Percentiles rank a stretch among this genome's conserved stretches.
Conservation (phyloP, 352 stramenopile genomes). For the Phytophthora sp. region DNA sequence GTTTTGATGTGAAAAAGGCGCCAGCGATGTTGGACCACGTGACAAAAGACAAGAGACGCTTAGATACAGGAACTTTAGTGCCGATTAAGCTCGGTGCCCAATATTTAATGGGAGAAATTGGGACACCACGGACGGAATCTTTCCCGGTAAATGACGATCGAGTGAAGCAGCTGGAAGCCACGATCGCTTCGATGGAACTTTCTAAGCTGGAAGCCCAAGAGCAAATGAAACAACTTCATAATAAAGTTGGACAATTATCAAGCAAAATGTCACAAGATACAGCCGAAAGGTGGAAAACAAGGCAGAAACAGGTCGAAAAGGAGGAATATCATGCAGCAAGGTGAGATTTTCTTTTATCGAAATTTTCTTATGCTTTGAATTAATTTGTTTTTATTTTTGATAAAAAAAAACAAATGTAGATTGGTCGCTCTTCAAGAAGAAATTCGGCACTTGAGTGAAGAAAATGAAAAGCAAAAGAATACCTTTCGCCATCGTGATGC, state of each 20-base stretch:
- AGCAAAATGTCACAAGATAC: conserved; percentile 36
- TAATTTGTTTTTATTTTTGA: neutral
- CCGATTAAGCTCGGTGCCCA: conserved; percentile 32
- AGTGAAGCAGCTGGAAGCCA: conserved; percentile 34
- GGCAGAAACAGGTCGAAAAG: conserved; percentile 49
- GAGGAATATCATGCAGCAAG: conserved; percentile 50
- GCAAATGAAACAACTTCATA: conserved; percentile 49
- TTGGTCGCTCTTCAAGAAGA: conserved; percentile 37
- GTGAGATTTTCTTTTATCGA: conserved; percentile 16
- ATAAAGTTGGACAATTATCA: conserved; percentile 50
- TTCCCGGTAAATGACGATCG: conserved; percentile 20
- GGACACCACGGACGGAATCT: conserved; percentile 17
- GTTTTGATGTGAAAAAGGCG: conserved; percentile 66
- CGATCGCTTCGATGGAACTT: conserved; percentile 36
- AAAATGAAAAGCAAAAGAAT: conserved; percentile 35
- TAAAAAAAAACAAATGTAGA: conserved; percentile 29
- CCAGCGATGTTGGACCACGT: neutral
- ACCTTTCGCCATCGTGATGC: conserved; percentile 17
- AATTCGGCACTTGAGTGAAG: conserved; percentile 27
- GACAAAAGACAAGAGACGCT: neutral
- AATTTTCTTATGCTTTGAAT: neutral
- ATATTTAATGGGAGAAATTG: conserved; percentile 39
- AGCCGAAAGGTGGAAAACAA: conserved; percentile 55
- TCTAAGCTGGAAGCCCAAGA: conserved; percentile 59
- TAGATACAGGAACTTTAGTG: conserved; percentile 16